These are phyloP conservation scores for Collybia nuda DNA, from an alignment of 768 basidiomycete species.

Conservation along the genomic window DNA sequence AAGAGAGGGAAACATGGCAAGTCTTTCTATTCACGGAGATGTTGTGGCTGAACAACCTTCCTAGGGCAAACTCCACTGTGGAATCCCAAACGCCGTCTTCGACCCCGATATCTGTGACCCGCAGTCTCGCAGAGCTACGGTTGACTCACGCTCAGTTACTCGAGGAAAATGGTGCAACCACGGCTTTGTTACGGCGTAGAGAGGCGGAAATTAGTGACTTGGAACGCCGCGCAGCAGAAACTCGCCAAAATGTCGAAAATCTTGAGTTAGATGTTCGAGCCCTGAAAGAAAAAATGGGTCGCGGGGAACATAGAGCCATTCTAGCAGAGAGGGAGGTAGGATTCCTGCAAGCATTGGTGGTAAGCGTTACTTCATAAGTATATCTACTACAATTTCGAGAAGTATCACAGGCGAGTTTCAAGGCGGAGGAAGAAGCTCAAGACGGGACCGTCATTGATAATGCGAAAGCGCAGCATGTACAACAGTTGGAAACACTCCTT, in stretches of 20 bases:
- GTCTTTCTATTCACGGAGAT: background rate
- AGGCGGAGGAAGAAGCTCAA: slow-evolving; percentile 49
- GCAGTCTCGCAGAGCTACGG: slow-evolving; percentile 26
- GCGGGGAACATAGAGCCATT: slow-evolving; percentile 27
- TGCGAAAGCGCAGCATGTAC: slow-evolving; percentile 41
- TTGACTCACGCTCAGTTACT: slow-evolving; percentile 61
- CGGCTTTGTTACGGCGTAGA: slow-evolving; percentile 50
- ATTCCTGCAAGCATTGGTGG: slow-evolving; percentile 69
- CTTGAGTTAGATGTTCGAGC: slow-evolving; percentile 34
- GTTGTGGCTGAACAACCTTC: background rate
- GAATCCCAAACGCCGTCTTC: slow-evolving; percentile 10
- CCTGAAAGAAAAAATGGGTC: slow-evolving; percentile 34
- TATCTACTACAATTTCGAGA: background rate
- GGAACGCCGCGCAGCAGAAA: slow-evolving; percentile 35
- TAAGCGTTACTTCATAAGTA: slow-evolving; percentile 29
- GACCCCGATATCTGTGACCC: slow-evolving; percentile 1
- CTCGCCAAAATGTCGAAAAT: slow-evolving; percentile 26
- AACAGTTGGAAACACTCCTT: slow-evolving; percentile 56
- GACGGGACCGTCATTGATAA: slow-evolving; percentile 25
- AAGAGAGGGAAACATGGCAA: background rate
- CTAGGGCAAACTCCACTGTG: slow-evolving; percentile 21
- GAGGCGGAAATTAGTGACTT: slow-evolving; percentile 49
- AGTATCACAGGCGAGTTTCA: slow-evolving; percentile 56
- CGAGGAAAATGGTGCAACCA: slow-evolving; percentile 63
- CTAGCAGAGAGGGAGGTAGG: slow-evolving; percentile 58